A percentile compares a stretch with the other conserved stretches of the same genome.
Evolutionary conservation across 2,329 filamentous ascomycete genomes (phyloP).

Genomic region (Sodiomyces alkalinus): DNA sequence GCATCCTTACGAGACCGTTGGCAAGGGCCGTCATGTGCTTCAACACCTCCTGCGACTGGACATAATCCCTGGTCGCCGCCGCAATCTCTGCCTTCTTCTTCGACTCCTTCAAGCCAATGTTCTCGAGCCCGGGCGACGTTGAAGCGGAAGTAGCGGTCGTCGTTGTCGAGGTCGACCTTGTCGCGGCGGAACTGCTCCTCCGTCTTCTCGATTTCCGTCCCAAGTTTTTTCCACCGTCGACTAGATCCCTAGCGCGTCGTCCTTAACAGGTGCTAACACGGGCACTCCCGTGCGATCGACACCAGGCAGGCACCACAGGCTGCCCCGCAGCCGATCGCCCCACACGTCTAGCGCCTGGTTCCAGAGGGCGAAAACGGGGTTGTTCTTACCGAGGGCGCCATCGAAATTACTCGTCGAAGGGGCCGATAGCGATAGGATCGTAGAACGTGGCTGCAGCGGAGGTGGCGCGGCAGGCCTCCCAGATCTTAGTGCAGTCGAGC

Average conservation of each 20-base stretch:
- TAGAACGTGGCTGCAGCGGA: constrained; percentile 9
- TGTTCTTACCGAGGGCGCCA: constrained; percentile 20
- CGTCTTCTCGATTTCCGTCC: constrained; percentile 23
- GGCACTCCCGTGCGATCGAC: constrained; percentile 22
- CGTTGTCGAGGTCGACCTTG: not conserved
- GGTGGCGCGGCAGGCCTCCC: constrained; percentile 7
- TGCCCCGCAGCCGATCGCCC: constrained; percentile 13
- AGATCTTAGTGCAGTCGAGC: constrained; percentile 19
- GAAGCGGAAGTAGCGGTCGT: not conserved
- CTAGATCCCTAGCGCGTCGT: constrained; percentile 13
- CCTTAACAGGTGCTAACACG: constrained; percentile 12
- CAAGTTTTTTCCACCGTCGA: constrained; percentile 14
- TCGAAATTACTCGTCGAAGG: not conserved
- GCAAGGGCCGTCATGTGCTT: constrained; percentile 1
- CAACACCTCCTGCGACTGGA: constrained; percentile 1
- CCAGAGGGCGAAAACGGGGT: constrained; percentile 24
- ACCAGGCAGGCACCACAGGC: constrained; percentile 21
- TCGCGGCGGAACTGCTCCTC: constrained; percentile 17
- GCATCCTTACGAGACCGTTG: not conserved
- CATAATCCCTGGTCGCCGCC: constrained; percentile 8
- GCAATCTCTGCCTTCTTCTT: constrained; percentile 4
- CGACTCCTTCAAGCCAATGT: constrained; percentile 23
- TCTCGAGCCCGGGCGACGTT: constrained; percentile 10
- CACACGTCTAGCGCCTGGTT: constrained; percentile 21
- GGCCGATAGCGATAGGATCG: not conserved